Conservation (phyloP, 2,329 filamentous ascomycete genomes). For the Orbilia oligospora region DNA sequence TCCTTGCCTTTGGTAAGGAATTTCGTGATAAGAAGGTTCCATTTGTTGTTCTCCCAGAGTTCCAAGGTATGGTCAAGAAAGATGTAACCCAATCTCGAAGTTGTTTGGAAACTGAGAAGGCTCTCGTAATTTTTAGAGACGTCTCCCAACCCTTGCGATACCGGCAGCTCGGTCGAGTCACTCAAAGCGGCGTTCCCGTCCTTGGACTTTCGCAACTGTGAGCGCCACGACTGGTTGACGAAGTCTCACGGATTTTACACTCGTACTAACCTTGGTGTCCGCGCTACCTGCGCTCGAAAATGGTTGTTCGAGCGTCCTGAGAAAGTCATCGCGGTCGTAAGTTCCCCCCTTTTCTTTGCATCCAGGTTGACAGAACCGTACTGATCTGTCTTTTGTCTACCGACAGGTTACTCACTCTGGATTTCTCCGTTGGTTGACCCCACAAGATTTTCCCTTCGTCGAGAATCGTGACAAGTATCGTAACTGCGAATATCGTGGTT, state of each 20-base stretch:
- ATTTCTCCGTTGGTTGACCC: constrained; percentile 52
- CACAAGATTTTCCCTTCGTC: constrained; percentile 53
- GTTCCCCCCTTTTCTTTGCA: neutral
- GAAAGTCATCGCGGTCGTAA: constrained; percentile 57
- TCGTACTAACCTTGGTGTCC: constrained; percentile 43
- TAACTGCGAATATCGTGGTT: constrained; percentile 54
- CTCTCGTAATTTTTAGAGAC: constrained; percentile 30
- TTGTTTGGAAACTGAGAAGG: neutral
- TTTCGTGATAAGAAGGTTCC: constrained; percentile 20
- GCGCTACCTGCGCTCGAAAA: constrained; percentile 50
- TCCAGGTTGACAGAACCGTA: neutral
- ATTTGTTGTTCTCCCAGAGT: constrained; percentile 38
- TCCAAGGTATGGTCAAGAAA: constrained; percentile 42
- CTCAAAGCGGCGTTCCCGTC: constrained; percentile 25
- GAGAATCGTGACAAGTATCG: constrained; percentile 51
- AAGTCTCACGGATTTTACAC: constrained; percentile 57
- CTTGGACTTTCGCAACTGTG: constrained; percentile 47
- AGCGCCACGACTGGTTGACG: constrained; percentile 46
- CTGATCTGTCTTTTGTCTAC: neutral
- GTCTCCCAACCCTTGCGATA: constrained; percentile 51
- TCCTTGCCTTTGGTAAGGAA: constrained; percentile 39
- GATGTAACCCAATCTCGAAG: neutral
- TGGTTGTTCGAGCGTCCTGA: constrained; percentile 52
- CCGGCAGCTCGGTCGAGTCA: constrained; percentile 34
- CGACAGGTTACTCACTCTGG: constrained; percentile 52